A percentile compares a stretch with the other conserved stretches of the same genome.
Evolutionary conservation across 2,329 filamentous ascomycete genomes (phyloP).

Genomic region (Beauveria brongniartii): DNA sequence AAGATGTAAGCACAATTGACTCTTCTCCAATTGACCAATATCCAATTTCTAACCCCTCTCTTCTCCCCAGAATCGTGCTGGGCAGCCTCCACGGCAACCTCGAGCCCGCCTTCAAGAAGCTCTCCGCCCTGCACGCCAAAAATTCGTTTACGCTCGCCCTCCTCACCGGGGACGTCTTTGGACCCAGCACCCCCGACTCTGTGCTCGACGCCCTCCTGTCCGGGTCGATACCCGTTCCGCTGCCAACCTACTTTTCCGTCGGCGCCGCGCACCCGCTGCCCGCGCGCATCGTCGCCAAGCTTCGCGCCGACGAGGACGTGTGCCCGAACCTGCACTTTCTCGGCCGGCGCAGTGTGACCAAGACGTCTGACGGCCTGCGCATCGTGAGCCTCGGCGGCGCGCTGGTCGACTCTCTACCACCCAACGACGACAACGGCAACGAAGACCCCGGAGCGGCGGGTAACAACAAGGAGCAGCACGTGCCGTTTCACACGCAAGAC

Average conservation of each 20-base stretch:
- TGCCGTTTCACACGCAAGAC: conserved; percentile 68
- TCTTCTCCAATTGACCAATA: background rate
- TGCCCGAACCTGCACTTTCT: conserved; percentile 89
- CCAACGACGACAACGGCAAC: background rate
- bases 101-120: conserved; percentile 66
- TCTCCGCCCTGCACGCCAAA: conserved; percentile 73
- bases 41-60: background rate
- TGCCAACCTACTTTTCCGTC: conserved; percentile 87
- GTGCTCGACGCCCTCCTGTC: conserved; percentile 56
- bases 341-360: conserved; percentile 77
- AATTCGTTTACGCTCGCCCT: conserved; percentile 84
- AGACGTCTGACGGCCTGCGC: conserved; percentile 80
- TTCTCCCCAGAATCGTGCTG: conserved; percentile 58
- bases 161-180: conserved; percentile 76
- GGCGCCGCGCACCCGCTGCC: conserved; percentile 67
- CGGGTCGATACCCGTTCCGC: conserved; percentile 64
- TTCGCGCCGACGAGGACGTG: conserved; percentile 65
- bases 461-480: conserved; percentile 55
- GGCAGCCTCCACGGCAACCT: conserved; percentile 78
- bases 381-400: conserved; percentile 81
- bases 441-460: background rate
- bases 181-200: conserved; percentile 49
- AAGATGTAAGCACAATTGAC: conserved; percentile 35
- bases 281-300: conserved; percentile 57
- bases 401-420: conserved; percentile 29